Evolutionary conservation across 768 basidiomycete genomes (phyloP).

Genomic region (Mycena vulgaris): DNA sequence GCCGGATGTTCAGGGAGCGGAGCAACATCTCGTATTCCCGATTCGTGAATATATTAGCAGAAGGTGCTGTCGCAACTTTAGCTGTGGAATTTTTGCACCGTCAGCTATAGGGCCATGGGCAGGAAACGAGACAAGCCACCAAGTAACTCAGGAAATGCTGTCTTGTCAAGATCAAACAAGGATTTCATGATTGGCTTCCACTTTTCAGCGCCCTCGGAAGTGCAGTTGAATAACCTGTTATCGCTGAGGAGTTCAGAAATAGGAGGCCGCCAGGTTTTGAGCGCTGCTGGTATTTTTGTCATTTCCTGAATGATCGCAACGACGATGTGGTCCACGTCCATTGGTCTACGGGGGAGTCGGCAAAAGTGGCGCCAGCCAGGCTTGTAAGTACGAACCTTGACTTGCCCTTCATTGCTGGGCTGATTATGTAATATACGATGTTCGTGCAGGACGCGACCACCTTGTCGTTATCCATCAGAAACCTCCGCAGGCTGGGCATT

Average conservation of each 20-base stretch:
- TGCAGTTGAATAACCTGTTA: conserved; percentile 87
- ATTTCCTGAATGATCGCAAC: conserved; percentile 84
- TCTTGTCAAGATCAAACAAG: conserved; percentile 89
- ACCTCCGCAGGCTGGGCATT: conserved; percentile 82
- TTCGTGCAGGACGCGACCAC: conserved; percentile 84
- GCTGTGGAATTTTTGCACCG: conserved; percentile 54
- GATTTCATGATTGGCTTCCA: conserved; percentile 88
- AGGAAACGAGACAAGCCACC: conserved; percentile 62
- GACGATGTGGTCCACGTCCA: conserved; percentile 81
- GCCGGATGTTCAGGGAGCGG: conserved; percentile 88
- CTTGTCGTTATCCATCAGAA: conserved; percentile 90
- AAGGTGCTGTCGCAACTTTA: conserved; percentile 86
- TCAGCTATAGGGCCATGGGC: conserved; percentile 47
- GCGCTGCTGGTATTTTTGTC: conserved; percentile 79
- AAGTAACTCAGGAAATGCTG: conserved; percentile 87
- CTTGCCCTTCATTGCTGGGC: conserved; percentile 85
- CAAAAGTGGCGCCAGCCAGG: background rate
- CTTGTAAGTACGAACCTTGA: conserved; percentile 65
- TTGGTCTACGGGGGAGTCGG: conserved; percentile 62
- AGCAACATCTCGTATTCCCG: conserved; percentile 93
- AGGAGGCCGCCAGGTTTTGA: conserved; percentile 89
- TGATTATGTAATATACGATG: conserved; percentile 87
- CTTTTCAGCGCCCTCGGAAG: conserved; percentile 64
- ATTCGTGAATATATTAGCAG: conserved; percentile 97
- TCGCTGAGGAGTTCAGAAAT: conserved; percentile 90